Conservation (phyloP, 225 moss, liverwort and hornwort species). For the Anthoceros angustus region DNA sequence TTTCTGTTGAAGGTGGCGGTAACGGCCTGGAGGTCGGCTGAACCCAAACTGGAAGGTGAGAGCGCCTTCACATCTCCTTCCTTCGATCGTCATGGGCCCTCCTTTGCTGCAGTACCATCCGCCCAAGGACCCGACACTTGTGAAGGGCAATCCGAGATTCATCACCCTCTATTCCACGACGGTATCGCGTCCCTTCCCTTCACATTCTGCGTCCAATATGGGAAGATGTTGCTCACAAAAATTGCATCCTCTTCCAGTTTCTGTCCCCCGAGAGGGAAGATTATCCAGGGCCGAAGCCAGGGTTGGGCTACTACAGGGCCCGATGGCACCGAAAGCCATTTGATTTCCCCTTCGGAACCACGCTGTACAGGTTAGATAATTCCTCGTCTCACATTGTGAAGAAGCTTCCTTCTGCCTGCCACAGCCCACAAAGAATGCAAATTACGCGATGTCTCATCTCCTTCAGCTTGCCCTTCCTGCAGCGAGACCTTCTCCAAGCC, state of each 20-base stretch:
- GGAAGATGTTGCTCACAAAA: not conserved
- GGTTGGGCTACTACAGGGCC: not conserved
- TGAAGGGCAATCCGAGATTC: constrained; percentile 1
- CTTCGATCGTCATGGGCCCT: not conserved
- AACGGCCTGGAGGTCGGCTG: no score
- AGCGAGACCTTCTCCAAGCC: not conserved
- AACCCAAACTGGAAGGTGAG: no score
- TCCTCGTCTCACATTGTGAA: not conserved
- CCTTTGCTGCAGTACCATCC: not conserved
- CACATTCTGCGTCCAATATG: not conserved
- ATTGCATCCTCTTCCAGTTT: not conserved
- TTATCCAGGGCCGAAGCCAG: not conserved
- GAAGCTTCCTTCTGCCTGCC: not conserved
- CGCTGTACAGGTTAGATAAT: not conserved
- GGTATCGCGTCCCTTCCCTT: not conserved
- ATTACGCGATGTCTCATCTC: not conserved
- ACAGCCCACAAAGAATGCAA: not conserved
- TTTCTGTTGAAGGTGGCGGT: no score
- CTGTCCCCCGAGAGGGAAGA: not conserved
- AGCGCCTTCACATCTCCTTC: no score
- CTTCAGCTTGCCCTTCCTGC: not conserved
- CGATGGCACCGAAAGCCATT: not conserved
- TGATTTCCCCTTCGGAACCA: not conserved
- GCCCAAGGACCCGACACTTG: not conserved
- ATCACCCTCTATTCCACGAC: not conserved